Base-by-base conservation (phyloP, 768 basidiomycete species). In the Candolleomyces eurysporus region DNA sequence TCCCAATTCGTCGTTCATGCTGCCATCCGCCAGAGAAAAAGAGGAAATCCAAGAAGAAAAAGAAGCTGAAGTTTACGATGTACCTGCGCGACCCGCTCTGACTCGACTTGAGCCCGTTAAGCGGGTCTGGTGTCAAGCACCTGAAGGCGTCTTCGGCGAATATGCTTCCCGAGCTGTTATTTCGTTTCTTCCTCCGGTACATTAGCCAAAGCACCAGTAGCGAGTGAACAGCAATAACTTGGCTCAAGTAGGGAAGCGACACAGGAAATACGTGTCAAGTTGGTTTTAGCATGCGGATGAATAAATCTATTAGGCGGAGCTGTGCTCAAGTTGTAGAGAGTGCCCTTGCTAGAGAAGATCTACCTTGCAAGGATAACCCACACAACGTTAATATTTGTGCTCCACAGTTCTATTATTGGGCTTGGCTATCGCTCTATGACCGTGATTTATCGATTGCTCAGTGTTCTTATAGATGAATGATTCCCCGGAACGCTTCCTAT, bases 271-370 rank as follows among this genome's bases (percentile, higher is more conserved):
- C 2, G 81, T 11, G 70, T 70, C 17, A 69, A 66, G 49, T 68
- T 83, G 4, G 14, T 26, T 26, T 2, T 26, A 26, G 4, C 26
- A 26, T 4, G 26, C 26, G 26, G 26, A 26, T 26, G 26, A 4
- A 26, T 2, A 64, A 83, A 84, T 69, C 59, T 84, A 21, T 64
- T 83, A n/a, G n/a, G n/a, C 3, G 79, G 76, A 16, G 73, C 77
- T 8, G 69, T 83, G 4, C 77, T 83, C 69, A 79, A 81, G 19
- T 81, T 81, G 21, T 51, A 51, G 49, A 22, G 26, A 26, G 26
- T 26, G 26, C 26, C 26, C 26, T 46, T 46, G 45, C 45, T 46
- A 17, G 45, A 36, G 36, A 36, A 5, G 36, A 36, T 36, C 2
- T 36, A 36, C 3, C 36, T 36, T 11, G 2, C 36, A 36, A 36